phyloP scores from a whole-genome alignment of 148 eudicot genomes.

The Rhododendron ovatum region DNA sequence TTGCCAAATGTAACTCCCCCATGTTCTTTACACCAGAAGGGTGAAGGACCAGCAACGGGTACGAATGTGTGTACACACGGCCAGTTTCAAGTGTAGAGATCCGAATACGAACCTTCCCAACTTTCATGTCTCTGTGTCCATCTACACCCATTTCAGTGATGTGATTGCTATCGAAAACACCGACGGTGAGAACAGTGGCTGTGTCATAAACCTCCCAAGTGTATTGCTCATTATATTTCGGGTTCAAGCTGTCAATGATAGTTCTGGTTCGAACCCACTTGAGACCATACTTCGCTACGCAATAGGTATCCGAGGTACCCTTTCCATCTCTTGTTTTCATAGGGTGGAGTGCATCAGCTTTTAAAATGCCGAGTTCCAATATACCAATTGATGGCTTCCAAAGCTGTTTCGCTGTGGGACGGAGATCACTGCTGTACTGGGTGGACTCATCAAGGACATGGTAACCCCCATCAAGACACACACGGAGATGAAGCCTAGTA shows the following conservation, averaged over 20 bases:
- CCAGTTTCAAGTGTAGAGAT: slow-evolving; percentile 84
- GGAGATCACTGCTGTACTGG: slow-evolving; percentile 78
- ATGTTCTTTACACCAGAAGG: slow-evolving; percentile 82
- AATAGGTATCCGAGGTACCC: slow-evolving; percentile 74
- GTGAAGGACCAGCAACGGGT: slow-evolving; percentile 73
- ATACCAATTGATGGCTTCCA: slow-evolving; percentile 79
- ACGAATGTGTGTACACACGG: slow-evolving; percentile 74
- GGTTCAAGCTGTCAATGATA: slow-evolving; percentile 61
- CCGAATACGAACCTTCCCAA: slow-evolving; percentile 74
- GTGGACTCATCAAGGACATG: slow-evolving; percentile 91
- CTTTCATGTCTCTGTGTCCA: slow-evolving; percentile 34
- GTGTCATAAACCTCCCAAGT: slow-evolving; percentile 92
- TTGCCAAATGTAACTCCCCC: slow-evolving; percentile 86
- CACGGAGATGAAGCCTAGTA: slow-evolving; percentile 67
- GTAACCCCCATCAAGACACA: slow-evolving; percentile 87
- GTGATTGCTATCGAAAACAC: slow-evolving; percentile 70
- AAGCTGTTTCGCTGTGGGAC: slow-evolving; percentile 73
- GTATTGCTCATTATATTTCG: slow-evolving; percentile 84
- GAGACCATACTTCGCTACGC: slow-evolving; percentile 85
- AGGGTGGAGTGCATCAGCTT: slow-evolving; percentile 58
- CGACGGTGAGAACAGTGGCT: slow-evolving; percentile 78
- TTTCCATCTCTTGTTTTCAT: slow-evolving; percentile 69
- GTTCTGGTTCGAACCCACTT: slow-evolving; percentile 89
- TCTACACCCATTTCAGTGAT: neutral
- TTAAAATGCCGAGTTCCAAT: slow-evolving; percentile 69